Evolutionary conservation across 31 red algal genomes (phyloP).

Genomic region (Odonthalia washingtoniensis): DNA sequence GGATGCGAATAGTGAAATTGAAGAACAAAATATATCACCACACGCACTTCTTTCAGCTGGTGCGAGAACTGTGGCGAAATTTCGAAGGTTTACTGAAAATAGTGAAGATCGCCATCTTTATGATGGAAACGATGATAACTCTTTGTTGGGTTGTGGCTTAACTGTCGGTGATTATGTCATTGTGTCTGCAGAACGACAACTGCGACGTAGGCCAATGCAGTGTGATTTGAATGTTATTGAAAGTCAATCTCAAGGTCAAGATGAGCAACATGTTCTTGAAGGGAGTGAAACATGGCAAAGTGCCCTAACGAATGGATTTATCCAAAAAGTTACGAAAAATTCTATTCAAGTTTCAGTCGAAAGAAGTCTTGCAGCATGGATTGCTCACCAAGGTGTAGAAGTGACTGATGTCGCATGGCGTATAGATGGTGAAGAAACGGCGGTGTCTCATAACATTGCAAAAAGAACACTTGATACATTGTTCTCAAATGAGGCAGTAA

Average conservation of each 20-base stretch:
- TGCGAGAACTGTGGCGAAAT: constrained; percentile 11
- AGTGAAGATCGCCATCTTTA: not conserved
- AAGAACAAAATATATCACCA: no score
- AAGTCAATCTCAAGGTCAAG: not conserved
- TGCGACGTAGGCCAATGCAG: no score
- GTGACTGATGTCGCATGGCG: constrained; percentile 65
- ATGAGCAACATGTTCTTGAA: not conserved
- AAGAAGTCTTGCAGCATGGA: constrained; percentile 47
- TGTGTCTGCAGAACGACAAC: constrained; percentile 61
- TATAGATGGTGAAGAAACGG: constrained; percentile 79
- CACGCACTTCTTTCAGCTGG: constrained; percentile 21
- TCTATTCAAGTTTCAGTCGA: constrained; percentile 43
- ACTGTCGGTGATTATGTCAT: constrained; percentile 63
- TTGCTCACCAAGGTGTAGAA: constrained; percentile 32
- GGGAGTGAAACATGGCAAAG: constrained; percentile 49
- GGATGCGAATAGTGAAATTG: no score
- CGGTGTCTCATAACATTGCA: constrained; percentile 56
- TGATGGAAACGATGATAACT: not conserved
- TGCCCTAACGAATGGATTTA: constrained; percentile 71
- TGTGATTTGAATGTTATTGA: no score
- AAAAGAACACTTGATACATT: constrained; percentile 80
- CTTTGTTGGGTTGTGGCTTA: constrained; percentile 20
- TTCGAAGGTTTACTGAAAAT: constrained; percentile 2
- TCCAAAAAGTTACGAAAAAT: constrained; percentile 8
- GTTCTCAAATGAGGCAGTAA: constrained; percentile 40